Conservation (phyloP, 768 basidiomycete species). For the Chalciporus pseudorubinellus region DNA sequence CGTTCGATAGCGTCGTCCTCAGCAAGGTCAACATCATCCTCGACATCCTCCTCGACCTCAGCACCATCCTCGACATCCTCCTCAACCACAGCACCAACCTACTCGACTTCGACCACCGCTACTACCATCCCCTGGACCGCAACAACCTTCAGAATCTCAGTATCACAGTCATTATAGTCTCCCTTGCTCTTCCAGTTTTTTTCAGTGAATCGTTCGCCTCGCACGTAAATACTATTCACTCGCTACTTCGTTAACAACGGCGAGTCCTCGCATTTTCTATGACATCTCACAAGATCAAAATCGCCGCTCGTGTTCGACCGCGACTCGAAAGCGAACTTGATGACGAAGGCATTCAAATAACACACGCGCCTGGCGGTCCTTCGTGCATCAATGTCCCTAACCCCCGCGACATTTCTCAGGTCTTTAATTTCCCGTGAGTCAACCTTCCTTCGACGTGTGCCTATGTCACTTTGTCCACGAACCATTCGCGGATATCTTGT, state of each 20-base stretch:
- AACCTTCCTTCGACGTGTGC: neutral
- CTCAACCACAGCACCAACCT: no score
- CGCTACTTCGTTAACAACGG: neutral
- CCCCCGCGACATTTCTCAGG: conserved; percentile 62
- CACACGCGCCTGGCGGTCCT: conserved; percentile 39
- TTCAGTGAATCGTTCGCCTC: neutral
- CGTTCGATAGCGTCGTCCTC: neutral
- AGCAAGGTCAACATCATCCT: neutral
- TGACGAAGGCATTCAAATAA: conserved; percentile 58
- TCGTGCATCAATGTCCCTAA: conserved; percentile 66
- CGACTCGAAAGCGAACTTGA: conserved; percentile 58
- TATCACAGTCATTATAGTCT: neutral
- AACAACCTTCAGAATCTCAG: neutral
- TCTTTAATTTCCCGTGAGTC: conserved; percentile 77
- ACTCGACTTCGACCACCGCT: no score
- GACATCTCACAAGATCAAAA: conserved; percentile 55
- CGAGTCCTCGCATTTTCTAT: conserved; percentile 5
- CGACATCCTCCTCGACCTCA: no score
- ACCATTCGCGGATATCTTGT: neutral
- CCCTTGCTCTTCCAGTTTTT: neutral
- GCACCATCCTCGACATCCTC: no score
- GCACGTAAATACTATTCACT: no score
- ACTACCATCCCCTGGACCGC: neutral
- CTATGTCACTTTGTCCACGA: neutral
- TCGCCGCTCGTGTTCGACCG: conserved; percentile 70